Evolutionary conservation across 495 filamentous ascomycete genomes (phyloP), one percentile per base, ranked within the genome.

Genomic region (Tuber aestivum): DNA sequence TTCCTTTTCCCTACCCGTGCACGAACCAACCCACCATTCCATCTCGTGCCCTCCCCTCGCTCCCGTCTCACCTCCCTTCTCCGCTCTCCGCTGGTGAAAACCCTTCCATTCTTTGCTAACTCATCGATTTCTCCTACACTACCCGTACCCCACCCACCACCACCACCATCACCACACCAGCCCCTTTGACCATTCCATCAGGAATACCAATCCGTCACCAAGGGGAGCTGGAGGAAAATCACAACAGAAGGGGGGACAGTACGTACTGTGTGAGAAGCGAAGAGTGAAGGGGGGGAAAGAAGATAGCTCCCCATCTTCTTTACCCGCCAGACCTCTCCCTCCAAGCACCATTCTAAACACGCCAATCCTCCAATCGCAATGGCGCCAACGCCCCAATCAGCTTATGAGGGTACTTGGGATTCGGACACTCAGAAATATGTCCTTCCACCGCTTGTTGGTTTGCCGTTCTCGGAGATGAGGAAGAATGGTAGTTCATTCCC

Each of bases 401-500:
- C 80, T 41, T 32, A 70, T 20, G 79, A 81, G 41, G 80, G 80
- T 20, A 81, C 72, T 27, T 81, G 78, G 72, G 73, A 75, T 76
- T 32, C 72, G n/a, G 40, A 45, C 32, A 74, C 70, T 42, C 41
- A 69, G 32, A 44, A 44, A 42, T 82, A 82, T 65, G 41, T 82
- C 16, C 69, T 82, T 18, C 80, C 80, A 35, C 79, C 79, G 21
- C 76, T 82, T 23, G 70, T 82, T 20, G 82, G 82, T 14, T 77
- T 83, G 37, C 81, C 82, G 20, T 83, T 76, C 70, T 27, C 72
- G 69, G 79, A 83, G 41, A 83, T 83, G 82, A 73, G 76, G 40
- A 78, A 72, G 73, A 83, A 83, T 72, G 82, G 82, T 83, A 81
- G 56, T 70, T 50, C 18, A 37, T 68, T 23, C 75, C 40, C 45